phyloP scores from a whole-genome alignment of 2,329 filamentous ascomycete species.

The Fusarium sp. region DNA sequence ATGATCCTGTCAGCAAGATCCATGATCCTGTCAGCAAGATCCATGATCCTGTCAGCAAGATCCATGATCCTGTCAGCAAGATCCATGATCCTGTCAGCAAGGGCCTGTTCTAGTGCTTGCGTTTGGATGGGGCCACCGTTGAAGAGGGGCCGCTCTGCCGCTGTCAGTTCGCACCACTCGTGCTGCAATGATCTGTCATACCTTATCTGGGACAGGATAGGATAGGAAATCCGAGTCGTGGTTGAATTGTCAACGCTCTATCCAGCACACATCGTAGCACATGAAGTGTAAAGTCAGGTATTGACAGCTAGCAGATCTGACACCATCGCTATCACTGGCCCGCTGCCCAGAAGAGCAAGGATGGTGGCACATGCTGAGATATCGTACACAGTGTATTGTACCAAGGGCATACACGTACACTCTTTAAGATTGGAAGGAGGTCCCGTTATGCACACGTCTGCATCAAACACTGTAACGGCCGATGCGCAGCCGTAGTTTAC shows the following conservation, averaged over 20 bases:
- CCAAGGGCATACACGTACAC: background rate
- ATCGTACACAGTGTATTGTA: background rate
- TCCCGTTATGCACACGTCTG: constrained; percentile 13
- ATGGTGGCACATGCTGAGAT: background rate
- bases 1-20: constrained; percentile 28
- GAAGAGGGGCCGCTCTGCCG: constrained; percentile 33
- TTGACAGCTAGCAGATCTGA: constrained; percentile 13
- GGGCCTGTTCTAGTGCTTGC: constrained; percentile 17
- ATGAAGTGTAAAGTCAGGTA: background rate
- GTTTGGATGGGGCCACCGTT: constrained; percentile 13
- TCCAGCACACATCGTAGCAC: background rate
- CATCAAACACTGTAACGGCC: constrained; percentile 11
- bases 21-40: constrained; percentile 35
- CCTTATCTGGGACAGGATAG: background rate
- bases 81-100: constrained; percentile 31
- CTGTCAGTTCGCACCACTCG: constrained; percentile 36
- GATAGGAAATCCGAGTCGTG: background rate
- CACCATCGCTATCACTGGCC: constrained; percentile 4
- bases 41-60: constrained; percentile 27
- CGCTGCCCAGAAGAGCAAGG: background rate
- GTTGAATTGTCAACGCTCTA: constrained; percentile 7
- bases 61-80: too few species aligned
- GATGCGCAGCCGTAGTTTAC: constrained; percentile 11
- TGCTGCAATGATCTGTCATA: constrained; percentile 20
- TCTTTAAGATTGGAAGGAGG: background rate